Base-by-base conservation (phyloP, 345 rosid genomes). In the Lepidium aucheri region DNA sequence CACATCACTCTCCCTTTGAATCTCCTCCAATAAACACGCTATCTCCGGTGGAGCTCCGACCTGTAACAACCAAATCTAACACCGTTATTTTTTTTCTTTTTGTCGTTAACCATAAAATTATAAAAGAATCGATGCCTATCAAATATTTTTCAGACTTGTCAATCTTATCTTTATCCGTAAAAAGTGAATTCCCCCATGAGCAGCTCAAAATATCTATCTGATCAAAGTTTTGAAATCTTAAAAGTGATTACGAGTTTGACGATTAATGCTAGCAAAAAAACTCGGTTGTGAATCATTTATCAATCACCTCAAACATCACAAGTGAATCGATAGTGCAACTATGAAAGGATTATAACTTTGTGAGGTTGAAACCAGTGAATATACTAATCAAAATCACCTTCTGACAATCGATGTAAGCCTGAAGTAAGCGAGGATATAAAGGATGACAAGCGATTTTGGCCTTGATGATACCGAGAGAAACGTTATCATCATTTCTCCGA, bases 21-120 rank as follows among this genome's bases (percentile, higher is more conserved):
- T 85, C 79, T 85, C 90, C 45, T 90, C 95, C 12, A 90, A 59
- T 26, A 86, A 43, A 11, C 81, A 69, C 9, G 87, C 84, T 45
- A 84, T 82, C 82, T 87, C 95, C 75, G 91, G 86, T 13, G 96
- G 91, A 13, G 97, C 99, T 30, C 99, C 99, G 2, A 90, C 96
- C 98, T 93, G 35, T 8, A 18, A 14, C 28, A 42, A 34, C 15
- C 39, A 4, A 53, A 54, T 18, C 69, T 50, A 18, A 50, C 53
- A 40, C 32, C 20, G 35, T 20, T 69, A 10, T 6, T 16, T 9
- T 16, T 9, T 14, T 24, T 24, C 26, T 24, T 24, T 7, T 59
- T 44, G 59, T 53, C 46, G 17, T 44, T 60, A 8, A 18, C 75
- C 79, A 72, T 68, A 63, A 71, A 75, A 78, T 78, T 45, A 70